Evolutionary conservation across 495 filamentous ascomycete species (phyloP), one percentile per base, ranked within the genome.

Genomic region (Xylaria curta): DNA sequence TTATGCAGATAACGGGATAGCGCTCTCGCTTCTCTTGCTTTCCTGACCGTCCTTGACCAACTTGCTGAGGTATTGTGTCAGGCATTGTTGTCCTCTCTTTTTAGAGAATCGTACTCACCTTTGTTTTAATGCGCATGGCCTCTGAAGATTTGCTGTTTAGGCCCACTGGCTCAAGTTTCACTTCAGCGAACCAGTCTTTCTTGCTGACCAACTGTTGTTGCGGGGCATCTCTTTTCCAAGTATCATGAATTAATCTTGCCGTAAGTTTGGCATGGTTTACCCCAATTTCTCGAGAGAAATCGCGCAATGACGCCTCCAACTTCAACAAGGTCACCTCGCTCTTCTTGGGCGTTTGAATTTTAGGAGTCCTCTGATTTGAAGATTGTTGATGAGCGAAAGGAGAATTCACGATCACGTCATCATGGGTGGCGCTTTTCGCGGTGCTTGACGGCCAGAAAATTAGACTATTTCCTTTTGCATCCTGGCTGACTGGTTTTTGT

Each of bases 121-220:
- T 86, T 15, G 82, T 78, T 54, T 78, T 82, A 7, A 82, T 77
- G 38, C 73, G 72, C 70, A 83, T 81, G 38, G 76, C 76, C 53
- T 80, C 77, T 13, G 77, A 54, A 8, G 75, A 66, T 40, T 73
- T 76, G 61, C 56, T 15, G 26, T 63, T 13, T 28, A 62, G 63
- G 33, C 67, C 68, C 1, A 76, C 66, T 0, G 74, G 74, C 28
- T 71, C 71, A 4, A 81, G 74, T 47, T 78, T 78, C 75, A 85
- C 79, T 53, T 77, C 77, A 8, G 81, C 78, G 66, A 86, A 85
- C 63, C 69, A 73, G 64, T 86, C 83, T 21, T 78, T 71, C 53
- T 76, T 70, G 62, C 79, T 82, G 13, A 78, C 66, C 67, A 82
- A 79, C n/a, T 73, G 78, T n/a, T 74, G 77, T 40, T 75, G 59